These are phyloP conservation scores for Suillus paluster DNA, from an alignment of 768 basidiomycete genomes.

Conservation along the genomic window DNA sequence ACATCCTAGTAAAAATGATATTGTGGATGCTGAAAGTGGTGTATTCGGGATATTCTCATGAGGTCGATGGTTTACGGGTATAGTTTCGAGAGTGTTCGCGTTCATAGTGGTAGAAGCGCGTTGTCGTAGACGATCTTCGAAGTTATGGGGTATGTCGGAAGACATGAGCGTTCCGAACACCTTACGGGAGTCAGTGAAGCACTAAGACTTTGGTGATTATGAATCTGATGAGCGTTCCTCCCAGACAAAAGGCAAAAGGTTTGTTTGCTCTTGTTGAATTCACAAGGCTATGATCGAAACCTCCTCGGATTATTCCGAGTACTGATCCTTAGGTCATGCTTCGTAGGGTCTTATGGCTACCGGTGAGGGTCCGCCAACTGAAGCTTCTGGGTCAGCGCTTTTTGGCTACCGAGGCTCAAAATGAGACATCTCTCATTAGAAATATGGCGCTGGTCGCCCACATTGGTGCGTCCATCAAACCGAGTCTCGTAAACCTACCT, in stretches of 20 bases:
- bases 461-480: conserved; percentile 58
- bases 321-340: conserved; percentile 22
- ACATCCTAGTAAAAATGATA: conserved; percentile 87
- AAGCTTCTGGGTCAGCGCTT: conserved; percentile 17
- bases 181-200: neutral
- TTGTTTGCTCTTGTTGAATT: conserved; percentile 25
- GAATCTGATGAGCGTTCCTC: neutral
- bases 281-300: neutral
- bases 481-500: neutral
- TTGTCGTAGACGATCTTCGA: conserved; percentile 51
- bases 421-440: conserved; percentile 51
- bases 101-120: conserved; percentile 37
- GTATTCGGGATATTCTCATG: conserved; percentile 85
- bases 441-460: conserved; percentile 92
- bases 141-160: conserved; percentile 28
- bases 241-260: neutral
- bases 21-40: conserved; percentile 72
- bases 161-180: neutral
- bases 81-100: conserved; percentile 56
- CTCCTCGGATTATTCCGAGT: conserved; percentile 2
- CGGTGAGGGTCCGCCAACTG: neutral
- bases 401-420: conserved; percentile 24
- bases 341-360: conserved; percentile 11
- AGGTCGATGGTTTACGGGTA: conserved; percentile 44
- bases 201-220: neutral